Conservation (phyloP, 768 basidiomycete genomes). For the Candolleomyces eurysporus region DNA sequence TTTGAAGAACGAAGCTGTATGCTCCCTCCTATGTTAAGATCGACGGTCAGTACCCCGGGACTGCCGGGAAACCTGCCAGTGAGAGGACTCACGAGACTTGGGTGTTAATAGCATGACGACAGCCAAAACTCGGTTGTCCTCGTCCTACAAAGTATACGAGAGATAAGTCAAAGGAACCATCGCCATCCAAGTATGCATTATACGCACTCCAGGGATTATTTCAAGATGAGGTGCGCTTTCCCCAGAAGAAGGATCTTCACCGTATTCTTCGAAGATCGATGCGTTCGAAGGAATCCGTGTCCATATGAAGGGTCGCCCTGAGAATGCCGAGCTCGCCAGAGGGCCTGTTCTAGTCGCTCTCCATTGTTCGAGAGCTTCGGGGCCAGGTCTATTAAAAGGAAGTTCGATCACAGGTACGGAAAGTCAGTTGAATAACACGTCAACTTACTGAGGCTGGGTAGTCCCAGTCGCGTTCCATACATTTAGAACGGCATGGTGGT, state of each 20-base stretch:
- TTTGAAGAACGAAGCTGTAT: conserved; percentile 12
- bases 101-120: not conserved
- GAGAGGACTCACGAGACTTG: not conserved
- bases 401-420: too few species aligned
- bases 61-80: too few species aligned
- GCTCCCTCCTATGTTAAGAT: not conserved
- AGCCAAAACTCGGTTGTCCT: not conserved
- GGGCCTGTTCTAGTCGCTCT: conserved; percentile 12
- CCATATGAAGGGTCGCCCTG: not conserved
- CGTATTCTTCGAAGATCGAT: not conserved
- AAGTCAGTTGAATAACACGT: too few species aligned
- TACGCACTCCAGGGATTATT: conserved; percentile 4
- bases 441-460: too few species aligned
- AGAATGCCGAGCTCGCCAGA: not conserved
- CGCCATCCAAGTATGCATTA: not conserved
- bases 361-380: conserved; percentile 11
- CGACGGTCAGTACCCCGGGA: too few species aligned
- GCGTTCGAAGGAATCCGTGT: conserved; percentile 6
- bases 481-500: too few species aligned
- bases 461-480: too few species aligned
- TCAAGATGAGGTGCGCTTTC: conserved; percentile 10
- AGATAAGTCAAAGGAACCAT: too few species aligned
- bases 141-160: not conserved
- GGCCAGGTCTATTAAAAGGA: too few species aligned
- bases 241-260: conserved; percentile 10